Evolutionary conservation across 1,284 basidiomycete genomes (phyloP).

Genomic region (Tilletia walkeri): DNA sequence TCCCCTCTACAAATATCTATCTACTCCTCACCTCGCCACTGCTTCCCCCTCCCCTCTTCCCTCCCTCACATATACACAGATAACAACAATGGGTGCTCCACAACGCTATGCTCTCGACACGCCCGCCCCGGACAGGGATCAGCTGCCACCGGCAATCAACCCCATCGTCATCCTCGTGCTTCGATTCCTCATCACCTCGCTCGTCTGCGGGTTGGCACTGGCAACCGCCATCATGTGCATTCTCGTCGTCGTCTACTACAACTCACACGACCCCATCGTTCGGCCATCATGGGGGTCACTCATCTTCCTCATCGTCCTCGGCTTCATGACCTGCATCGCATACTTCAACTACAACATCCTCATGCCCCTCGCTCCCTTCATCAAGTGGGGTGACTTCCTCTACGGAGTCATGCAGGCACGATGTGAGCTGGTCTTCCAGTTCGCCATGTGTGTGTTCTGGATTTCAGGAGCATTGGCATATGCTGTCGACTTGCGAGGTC

Average conservation of each 20-base stretch:
- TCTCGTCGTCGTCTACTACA: slow-evolving; percentile 55
- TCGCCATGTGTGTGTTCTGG: slow-evolving; percentile 55
- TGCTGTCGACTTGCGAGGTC: slow-evolving; percentile 53
- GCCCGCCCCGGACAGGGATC: slow-evolving; percentile 28
- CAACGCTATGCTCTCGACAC: slow-evolving; percentile 43
- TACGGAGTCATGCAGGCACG: slow-evolving; percentile 53
- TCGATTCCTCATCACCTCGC: slow-evolving; percentile 47
- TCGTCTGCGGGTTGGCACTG: slow-evolving; percentile 48
- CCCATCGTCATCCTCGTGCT: slow-evolving; percentile 48
- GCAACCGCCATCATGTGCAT: slow-evolving; percentile 48
- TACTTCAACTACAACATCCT: slow-evolving; percentile 56
- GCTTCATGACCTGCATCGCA: slow-evolving; percentile 53
- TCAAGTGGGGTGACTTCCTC: slow-evolving; percentile 54
- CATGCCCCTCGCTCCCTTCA: slow-evolving; percentile 51
- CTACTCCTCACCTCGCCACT: neutral
- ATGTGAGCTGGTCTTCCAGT: slow-evolving; percentile 54
- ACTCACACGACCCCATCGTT: slow-evolving; percentile 54
- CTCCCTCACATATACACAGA: neutral
- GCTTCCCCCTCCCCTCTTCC: slow-evolving; percentile 1
- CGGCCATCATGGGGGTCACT: slow-evolving; percentile 56
- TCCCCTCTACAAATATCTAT: neutral
- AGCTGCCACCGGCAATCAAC: slow-evolving; percentile 39
- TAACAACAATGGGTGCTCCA: slow-evolving; percentile 43
- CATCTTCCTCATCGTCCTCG: slow-evolving; percentile 56
- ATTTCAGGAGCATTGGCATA: slow-evolving; percentile 56